Evolutionary conservation across 2,329 filamentous ascomycete genomes (phyloP).

Genomic region (Trichoderma cornu-damae): DNA sequence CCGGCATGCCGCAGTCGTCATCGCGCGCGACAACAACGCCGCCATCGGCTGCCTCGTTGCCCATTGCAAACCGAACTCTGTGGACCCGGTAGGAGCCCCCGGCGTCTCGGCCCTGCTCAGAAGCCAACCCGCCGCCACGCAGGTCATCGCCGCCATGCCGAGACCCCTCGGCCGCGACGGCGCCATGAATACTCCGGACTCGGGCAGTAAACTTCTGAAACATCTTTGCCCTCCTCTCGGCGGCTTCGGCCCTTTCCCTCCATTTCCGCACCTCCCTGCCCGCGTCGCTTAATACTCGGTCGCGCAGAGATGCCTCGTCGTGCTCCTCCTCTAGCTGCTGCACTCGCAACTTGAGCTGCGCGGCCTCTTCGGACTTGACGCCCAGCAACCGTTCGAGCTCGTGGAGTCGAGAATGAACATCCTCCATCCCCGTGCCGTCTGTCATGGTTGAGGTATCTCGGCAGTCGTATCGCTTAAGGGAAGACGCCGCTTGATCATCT

Average conservation of each 20-base stretch:
- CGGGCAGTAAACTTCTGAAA: conserved; percentile 41
- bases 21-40: not conserved
- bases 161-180: not conserved
- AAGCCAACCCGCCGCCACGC: not conserved
- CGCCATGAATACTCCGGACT: conserved; percentile 31
- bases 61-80: conserved; percentile 2
- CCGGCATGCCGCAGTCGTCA: too few relatives aligned
- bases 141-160: not conserved
- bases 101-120: not conserved
- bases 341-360: conserved; percentile 42
- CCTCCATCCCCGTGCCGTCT: not conserved
- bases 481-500: not conserved
- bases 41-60: not conserved
- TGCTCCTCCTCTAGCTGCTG: conserved; percentile 36
- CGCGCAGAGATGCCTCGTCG: conserved; percentile 38
- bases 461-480: not conserved
- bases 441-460: not conserved
- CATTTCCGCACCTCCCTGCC: conserved; percentile 39
- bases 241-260: conserved; percentile 51
- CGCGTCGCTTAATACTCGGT: conserved; percentile 40
- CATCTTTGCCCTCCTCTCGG: conserved; percentile 48
- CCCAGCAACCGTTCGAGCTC: conserved; percentile 45
- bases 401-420: conserved; percentile 46
- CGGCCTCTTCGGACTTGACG: conserved; percentile 41
- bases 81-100: conserved; percentile 1